Percentiles rank a stretch among this genome's conserved stretches.
These are phyloP conservation scores for Dioszegia aurantiaca DNA, from an alignment of 768 basidiomycete genomes.

Conservation along the genomic window DNA sequence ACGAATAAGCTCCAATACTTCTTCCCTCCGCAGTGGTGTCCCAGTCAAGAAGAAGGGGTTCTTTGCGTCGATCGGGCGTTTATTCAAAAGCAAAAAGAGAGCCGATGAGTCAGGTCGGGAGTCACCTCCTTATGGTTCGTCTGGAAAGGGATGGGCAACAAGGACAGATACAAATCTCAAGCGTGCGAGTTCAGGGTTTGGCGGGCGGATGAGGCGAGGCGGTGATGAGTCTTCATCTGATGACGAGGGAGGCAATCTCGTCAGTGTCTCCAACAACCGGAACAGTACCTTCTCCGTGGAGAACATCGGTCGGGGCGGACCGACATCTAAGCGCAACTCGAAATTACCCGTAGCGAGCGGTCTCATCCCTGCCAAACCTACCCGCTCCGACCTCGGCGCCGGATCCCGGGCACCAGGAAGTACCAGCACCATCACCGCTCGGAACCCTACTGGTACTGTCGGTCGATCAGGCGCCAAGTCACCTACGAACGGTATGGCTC, in stretches of 20 bases:
- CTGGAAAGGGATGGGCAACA: slow-evolving; percentile 38
- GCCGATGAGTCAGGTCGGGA: slow-evolving; percentile 39
- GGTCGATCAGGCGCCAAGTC: slow-evolving; percentile 18
- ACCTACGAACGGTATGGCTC: slow-evolving; percentile 19
- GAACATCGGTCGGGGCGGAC: slow-evolving; percentile 26
- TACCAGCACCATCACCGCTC: slow-evolving; percentile 43
- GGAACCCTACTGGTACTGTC: slow-evolving; percentile 17
- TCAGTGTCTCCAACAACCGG: slow-evolving; percentile 46
- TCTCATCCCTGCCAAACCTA: slow-evolving; percentile 42
- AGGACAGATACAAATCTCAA: slow-evolving; percentile 49
- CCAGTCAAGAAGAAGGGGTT: slow-evolving; percentile 49
- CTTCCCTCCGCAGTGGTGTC: slow-evolving; percentile 29
- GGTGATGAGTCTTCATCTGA: slow-evolving; percentile 39
- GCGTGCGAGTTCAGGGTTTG: slow-evolving; percentile 22
- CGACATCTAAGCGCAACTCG: slow-evolving; percentile 31
- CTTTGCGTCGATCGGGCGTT: slow-evolving; percentile 41
- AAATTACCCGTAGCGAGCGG: slow-evolving; percentile 41
- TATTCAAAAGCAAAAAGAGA: slow-evolving; percentile 44
- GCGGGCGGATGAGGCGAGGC: slow-evolving; percentile 23
- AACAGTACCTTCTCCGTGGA: slow-evolving; percentile 47
- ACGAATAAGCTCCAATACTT: slow-evolving; percentile 35
- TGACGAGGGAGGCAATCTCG: slow-evolving; percentile 40
- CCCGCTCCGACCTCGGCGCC: slow-evolving; percentile 35
- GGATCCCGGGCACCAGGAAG: slow-evolving; percentile 34
- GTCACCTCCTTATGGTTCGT: slow-evolving; percentile 44